A percentile compares a stretch with the other conserved stretches of the same genome.
These are phyloP conservation scores for Peronospora tabacina DNA, from an alignment of 352 stramenopile species.

Conservation along the genomic window DNA sequence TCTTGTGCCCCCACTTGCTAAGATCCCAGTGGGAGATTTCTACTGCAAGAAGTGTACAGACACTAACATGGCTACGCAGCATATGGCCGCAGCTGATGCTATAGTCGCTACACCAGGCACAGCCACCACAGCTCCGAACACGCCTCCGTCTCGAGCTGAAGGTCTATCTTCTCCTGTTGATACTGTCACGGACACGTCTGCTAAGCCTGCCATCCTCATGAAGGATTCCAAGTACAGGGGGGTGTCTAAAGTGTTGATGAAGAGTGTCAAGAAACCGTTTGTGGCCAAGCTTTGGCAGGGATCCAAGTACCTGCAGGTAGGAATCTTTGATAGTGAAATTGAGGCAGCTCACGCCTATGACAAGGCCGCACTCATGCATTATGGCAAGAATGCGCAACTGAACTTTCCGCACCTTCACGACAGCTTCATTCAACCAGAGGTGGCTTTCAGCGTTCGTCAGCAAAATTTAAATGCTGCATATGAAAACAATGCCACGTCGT, in stretches of 20 bases:
- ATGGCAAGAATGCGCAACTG: conserved; percentile 55
- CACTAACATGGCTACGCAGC: conserved; percentile 33
- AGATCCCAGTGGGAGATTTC: conserved; percentile 75
- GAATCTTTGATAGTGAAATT: conserved; percentile 69
- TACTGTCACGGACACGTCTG: conserved; percentile 5
- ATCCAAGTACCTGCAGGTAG: conserved; percentile 57
- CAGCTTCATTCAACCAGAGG: conserved; percentile 44
- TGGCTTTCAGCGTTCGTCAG: conserved; percentile 22
- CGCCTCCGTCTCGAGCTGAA: background rate
- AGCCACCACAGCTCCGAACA: background rate
- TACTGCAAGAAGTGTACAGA: conserved; percentile 71
- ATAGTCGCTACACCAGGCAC: background rate
- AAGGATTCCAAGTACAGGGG: conserved; percentile 73
- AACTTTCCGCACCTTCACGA: conserved; percentile 78
- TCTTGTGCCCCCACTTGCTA: conserved; percentile 56
- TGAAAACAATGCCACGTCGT: background rate
- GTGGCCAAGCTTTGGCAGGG: conserved; percentile 64
- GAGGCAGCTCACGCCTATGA: conserved; percentile 78
- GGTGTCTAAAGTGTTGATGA: conserved; percentile 73
- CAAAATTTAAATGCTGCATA: conserved; percentile 8
- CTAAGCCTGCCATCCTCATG: conserved; percentile 32
- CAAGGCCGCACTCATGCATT: conserved; percentile 60
- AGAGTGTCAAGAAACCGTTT: conserved; percentile 77
- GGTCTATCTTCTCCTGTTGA: background rate
- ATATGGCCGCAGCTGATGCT: conserved; percentile 28